Percentiles rank a stretch among this genome's conserved stretches.
Evolutionary conservation across 2,329 filamentous ascomycete species (phyloP).

Genomic region (Pyrenophora tritici-repentis): DNA sequence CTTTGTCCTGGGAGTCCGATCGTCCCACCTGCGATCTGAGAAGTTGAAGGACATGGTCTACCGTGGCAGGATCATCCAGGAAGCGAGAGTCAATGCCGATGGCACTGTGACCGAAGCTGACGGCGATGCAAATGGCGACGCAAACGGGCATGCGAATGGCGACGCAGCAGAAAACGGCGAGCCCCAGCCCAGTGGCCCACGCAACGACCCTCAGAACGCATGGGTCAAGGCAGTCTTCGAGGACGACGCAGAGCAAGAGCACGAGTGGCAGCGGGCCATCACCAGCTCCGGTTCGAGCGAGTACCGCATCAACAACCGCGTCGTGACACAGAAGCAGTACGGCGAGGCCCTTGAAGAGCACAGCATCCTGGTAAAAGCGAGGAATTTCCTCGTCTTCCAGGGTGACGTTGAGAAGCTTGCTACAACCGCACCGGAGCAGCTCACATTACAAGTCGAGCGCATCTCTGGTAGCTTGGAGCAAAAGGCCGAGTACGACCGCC

Average conservation of each 20-base stretch:
- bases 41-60: slow-evolving; percentile 96
- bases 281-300: slow-evolving; percentile 87
- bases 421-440: slow-evolving; percentile 88
- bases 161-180: slow-evolving; percentile 53
- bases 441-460: slow-evolving; percentile 93
- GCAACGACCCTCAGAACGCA: slow-evolving; percentile 83
- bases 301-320: slow-evolving; percentile 93
- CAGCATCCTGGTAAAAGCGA: slow-evolving; percentile 96
- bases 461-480: slow-evolving; percentile 95
- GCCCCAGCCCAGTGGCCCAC: slow-evolving; percentile 66
- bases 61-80: slow-evolving; percentile 89
- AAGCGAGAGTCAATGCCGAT: slow-evolving; percentile 89
- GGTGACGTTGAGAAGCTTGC: slow-evolving; percentile 97
- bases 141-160: slow-evolving; percentile 41
- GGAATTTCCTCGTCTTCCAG: slow-evolving; percentile 98
- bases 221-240: slow-evolving; percentile 99
- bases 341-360: slow-evolving; percentile 90
- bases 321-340: slow-evolving; percentile 88
- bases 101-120: slow-evolving; percentile 67
- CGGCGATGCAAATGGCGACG: slow-evolving; percentile 43
- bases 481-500: slow-evolving; percentile 87
- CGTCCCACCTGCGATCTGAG: slow-evolving; percentile 92
- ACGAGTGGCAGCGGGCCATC: slow-evolving; percentile 94
- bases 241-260: slow-evolving; percentile 92
- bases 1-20: slow-evolving; percentile 98